A percentile compares a stretch with the other conserved stretches of the same genome.
These are phyloP conservation scores for Rhodotorula sp. DNA, from an alignment of 1,284 basidiomycete genomes.

Conservation along the genomic window DNA sequence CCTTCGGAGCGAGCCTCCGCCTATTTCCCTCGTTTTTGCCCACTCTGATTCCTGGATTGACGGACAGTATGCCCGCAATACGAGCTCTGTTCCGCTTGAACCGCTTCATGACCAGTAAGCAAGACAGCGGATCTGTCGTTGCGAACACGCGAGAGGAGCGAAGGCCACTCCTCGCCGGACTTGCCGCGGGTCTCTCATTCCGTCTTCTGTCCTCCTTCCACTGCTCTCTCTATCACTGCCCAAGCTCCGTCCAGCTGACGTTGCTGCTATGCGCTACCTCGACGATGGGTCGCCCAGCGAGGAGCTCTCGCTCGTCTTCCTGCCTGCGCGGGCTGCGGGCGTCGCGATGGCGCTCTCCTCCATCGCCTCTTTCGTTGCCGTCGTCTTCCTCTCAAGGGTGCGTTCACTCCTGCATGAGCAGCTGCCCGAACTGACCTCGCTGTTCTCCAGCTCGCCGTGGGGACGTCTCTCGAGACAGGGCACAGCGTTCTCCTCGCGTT, in stretches of 20 bases:
- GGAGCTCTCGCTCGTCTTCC: not conserved
- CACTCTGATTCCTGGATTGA: not conserved
- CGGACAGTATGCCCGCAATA: not conserved
- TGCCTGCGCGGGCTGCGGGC: slow-evolving; percentile 3
- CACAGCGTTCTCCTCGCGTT: not conserved
- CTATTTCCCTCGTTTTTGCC: too few species aligned
- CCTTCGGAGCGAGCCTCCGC: too few species aligned
- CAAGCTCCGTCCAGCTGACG: too few species aligned
- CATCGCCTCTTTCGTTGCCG: not conserved
- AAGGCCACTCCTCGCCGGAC: not conserved
- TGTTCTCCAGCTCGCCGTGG: not conserved
- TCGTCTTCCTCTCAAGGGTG: not conserved
- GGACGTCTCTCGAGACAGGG: not conserved
- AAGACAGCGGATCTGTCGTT: too few species aligned
- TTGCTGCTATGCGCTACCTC: not conserved
- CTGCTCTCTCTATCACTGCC: not conserved
- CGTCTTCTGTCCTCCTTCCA: not conserved
- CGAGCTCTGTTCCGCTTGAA: too few species aligned
- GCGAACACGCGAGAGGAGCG: not conserved
- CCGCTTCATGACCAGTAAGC: too few species aligned
- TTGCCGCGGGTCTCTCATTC: too few species aligned
- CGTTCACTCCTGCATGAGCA: accelerated
- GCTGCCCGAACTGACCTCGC: too few species aligned
- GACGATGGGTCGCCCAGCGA: not conserved
- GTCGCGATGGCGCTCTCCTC: not conserved